Conservation (phyloP, 345 rosid species). For the Syzygium oleosum region DNA sequence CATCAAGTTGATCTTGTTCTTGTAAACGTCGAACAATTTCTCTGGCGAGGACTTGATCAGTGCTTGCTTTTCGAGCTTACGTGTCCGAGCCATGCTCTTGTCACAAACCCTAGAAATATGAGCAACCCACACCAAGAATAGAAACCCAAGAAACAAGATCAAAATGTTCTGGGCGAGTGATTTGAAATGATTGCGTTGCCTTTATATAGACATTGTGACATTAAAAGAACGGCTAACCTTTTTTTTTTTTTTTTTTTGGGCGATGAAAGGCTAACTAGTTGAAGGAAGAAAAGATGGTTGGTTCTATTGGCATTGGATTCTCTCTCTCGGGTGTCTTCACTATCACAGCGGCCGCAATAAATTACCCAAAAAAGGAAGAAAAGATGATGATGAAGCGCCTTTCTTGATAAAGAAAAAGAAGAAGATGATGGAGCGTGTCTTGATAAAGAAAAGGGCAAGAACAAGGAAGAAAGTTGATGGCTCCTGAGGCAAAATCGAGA, state of each 20-base stretch:
- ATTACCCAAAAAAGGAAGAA: background rate
- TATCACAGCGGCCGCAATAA: background rate
- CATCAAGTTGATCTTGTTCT: conserved; percentile 4
- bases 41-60: conserved; percentile 19
- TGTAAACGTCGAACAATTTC: conserved; percentile 6
- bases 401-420: background rate
- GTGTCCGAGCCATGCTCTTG: conserved; percentile 6
- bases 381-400: background rate
- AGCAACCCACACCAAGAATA: background rate
- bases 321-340: background rate
- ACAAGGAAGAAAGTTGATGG: background rate
- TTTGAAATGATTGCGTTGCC: background rate
- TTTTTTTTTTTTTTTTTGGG: background rate
- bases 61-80: conserved; percentile 1
- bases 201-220: background rate
- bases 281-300: background rate
- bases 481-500: background rate
- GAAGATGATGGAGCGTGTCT: background rate
- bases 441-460: background rate
- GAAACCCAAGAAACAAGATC: background rate
- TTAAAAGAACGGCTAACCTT: background rate
- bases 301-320: conserved; percentile 5
- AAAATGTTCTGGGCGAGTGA: background rate
- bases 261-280: background rate
- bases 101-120: background rate